A percentile compares a stretch with the other conserved stretches of the same genome.
These are phyloP conservation scores for Herpomyces periplanetae DNA, from an alignment of 2,329 filamentous ascomycete species.

Conservation along the genomic window DNA sequence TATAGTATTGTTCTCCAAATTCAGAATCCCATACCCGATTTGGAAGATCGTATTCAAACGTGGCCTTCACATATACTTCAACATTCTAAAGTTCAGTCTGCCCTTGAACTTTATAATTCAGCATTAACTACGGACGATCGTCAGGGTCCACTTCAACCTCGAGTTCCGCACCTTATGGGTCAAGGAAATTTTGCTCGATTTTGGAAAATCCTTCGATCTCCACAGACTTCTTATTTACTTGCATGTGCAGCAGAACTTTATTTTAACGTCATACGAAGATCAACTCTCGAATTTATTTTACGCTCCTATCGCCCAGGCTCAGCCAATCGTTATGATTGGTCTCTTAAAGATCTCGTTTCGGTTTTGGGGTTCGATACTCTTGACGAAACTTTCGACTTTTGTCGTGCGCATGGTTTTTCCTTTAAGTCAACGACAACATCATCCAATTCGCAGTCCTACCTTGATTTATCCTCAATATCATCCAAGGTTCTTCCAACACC, in stretches of 20 bases:
- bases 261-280: slow-evolving; percentile 17
- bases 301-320: slow-evolving; percentile 13
- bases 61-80: slow-evolving; percentile 13
- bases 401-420: slow-evolving; percentile 13
- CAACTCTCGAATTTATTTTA: slow-evolving; percentile 15
- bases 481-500: slow-evolving; percentile 6
- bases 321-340: slow-evolving; percentile 16
- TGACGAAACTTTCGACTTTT: slow-evolving; percentile 14
- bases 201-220: slow-evolving; percentile 15
- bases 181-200: slow-evolving; percentile 18
- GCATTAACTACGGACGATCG: slow-evolving; percentile 14
- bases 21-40: slow-evolving; percentile 11
- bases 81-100: slow-evolving; percentile 14
- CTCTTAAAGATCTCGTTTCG: slow-evolving; percentile 12
- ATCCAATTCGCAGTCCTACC: slow-evolving; percentile 10
- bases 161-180: slow-evolving; percentile 13
- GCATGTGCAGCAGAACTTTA: slow-evolving; percentile 21
- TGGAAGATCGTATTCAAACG: slow-evolving; percentile 17
- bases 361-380: slow-evolving; percentile 16
- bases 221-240: slow-evolving; percentile 18
- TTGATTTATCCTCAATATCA: slow-evolving; percentile 13
- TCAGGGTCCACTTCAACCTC: slow-evolving; percentile 13
- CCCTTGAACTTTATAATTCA: slow-evolving; percentile 15
- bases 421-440: slow-evolving; percentile 12
- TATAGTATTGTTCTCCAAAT: slow-evolving; percentile 19